These are phyloP conservation scores for Xylaria sp. DNA, from an alignment of 2,329 filamentous ascomycete genomes.

Conservation along the genomic window DNA sequence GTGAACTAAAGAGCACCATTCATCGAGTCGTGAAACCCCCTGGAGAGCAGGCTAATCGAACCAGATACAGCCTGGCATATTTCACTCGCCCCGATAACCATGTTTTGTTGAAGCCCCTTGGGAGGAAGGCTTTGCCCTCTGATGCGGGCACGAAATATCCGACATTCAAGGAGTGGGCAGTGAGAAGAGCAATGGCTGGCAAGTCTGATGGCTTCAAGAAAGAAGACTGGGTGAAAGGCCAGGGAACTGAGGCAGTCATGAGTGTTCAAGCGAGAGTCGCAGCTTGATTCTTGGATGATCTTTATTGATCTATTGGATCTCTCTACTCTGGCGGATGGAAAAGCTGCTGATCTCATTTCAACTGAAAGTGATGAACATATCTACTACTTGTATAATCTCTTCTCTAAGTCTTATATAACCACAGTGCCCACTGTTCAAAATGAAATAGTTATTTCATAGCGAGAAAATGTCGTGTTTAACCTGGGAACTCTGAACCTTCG, in stretches of 20 bases:
- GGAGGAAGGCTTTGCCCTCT: constrained; percentile 24
- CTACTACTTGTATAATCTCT: not conserved
- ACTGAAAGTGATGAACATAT: not conserved
- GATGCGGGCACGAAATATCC: constrained; percentile 24
- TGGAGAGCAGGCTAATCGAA: constrained; percentile 31
- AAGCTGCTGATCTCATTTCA: not conserved
- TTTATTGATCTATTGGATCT: not conserved
- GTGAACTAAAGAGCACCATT: constrained; percentile 35
- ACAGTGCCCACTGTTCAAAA: too few species aligned
- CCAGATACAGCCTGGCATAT: constrained; percentile 35
- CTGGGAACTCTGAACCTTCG: too few species aligned
- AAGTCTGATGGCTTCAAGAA: constrained; percentile 36
- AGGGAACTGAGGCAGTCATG: constrained; percentile 33
- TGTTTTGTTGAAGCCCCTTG: constrained; percentile 32
- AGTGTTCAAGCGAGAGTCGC: constrained; percentile 30
- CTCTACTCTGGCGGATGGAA: not conserved
- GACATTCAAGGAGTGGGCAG: constrained; percentile 36
- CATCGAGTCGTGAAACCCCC: constrained; percentile 33
- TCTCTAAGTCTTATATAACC: too few species aligned
- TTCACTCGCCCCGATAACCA: constrained; percentile 34
- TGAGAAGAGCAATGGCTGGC: constrained; percentile 35
- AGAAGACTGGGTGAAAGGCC: constrained; percentile 35
- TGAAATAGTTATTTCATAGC: too few species aligned
- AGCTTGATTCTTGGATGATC: constrained; percentile 12
- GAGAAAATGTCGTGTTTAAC: too few species aligned